Conservation (phyloP, 768 basidiomycete species). For the Tulasnella sp. region DNA sequence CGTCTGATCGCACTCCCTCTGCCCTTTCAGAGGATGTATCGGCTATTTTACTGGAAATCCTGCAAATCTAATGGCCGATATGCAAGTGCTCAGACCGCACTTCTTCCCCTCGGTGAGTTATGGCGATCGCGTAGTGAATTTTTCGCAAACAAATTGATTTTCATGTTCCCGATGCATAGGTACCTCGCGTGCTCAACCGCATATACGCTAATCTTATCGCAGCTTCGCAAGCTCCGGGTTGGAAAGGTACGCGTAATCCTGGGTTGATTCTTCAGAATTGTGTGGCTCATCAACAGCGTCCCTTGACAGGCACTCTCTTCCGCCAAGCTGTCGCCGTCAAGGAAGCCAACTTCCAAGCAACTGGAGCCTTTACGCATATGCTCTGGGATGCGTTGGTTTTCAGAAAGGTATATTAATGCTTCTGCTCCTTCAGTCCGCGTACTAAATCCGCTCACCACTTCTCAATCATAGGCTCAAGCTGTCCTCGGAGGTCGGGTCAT, state of each 20-base stretch:
- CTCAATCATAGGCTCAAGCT: conserved; percentile 44
- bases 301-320: conserved; percentile 37
- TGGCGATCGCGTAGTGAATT: background rate
- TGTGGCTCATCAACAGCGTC: no score
- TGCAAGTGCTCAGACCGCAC: conserved; percentile 70
- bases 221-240: conserved; percentile 55
- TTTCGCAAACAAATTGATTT: background rate
- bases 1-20: no score
- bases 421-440: background rate
- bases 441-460: background rate
- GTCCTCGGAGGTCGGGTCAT: conserved; percentile 71
- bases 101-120: conserved; percentile 44
- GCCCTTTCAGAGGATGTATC: conserved; percentile 54
- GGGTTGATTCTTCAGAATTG: background rate
- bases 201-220: conserved; percentile 46
- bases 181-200: conserved; percentile 80
- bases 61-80: conserved; percentile 76
- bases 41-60: conserved; percentile 89
- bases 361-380: conserved; percentile 60
- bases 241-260: conserved; percentile 40
- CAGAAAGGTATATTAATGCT: conserved; percentile 52
- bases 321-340: conserved; percentile 69
- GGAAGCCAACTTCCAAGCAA: conserved; percentile 52
- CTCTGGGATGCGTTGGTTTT: conserved; percentile 90
- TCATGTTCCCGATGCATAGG: background rate